Evolutionary conservation across 306 rosid species (phyloP).

Genomic region (Gleditsia sinensis): DNA sequence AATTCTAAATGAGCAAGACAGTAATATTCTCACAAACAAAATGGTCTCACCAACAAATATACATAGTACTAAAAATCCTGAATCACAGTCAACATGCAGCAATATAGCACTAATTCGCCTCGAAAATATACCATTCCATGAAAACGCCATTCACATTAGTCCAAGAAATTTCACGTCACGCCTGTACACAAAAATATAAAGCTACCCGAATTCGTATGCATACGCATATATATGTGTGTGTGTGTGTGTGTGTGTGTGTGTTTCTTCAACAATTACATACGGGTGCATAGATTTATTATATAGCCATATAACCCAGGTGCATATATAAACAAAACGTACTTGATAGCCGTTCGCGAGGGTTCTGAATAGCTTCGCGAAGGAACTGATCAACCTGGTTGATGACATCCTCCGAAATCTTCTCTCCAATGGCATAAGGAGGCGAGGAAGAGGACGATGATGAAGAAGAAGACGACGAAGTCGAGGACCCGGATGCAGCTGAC

Average conservation of each 20-base stretch:
- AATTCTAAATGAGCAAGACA: neutral
- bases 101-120: conserved; percentile 14
- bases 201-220: neutral
- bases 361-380: conserved; percentile 92
- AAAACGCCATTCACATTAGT: neutral
- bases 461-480: conserved; percentile 23
- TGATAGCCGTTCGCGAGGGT: conserved; percentile 94
- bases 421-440: conserved; percentile 31
- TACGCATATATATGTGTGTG: neutral
- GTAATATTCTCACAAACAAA: neutral
- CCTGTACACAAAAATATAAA: neutral
- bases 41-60: neutral
- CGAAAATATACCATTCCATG: neutral
- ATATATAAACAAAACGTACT: conserved; percentile 44
- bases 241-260: no score
- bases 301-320: neutral
- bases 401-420: conserved; percentile 54
- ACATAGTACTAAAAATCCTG: neutral
- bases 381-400: conserved; percentile 84
- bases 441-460: conserved; percentile 39
- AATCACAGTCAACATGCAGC: conserved; percentile 10
- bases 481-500: conserved; percentile 5
- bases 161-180: neutral
- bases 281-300: neutral
- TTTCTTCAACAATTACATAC: neutral